Base-by-base conservation (phyloP, 805 yeast genomes). In the Cyberlindnera suaveolens region DNA sequence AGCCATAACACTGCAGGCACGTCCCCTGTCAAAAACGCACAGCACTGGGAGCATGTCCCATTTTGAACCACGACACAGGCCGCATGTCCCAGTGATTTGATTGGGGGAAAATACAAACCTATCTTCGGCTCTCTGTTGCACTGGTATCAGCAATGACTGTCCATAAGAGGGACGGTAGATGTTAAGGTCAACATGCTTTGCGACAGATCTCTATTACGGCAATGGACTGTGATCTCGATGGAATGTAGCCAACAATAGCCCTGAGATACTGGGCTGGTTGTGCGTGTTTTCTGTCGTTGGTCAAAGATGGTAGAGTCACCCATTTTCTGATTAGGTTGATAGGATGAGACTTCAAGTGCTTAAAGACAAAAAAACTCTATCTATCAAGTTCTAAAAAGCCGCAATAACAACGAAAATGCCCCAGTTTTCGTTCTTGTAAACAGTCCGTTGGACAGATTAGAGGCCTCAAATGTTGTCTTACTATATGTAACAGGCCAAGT, bases 371-470 rank as follows among this genome's bases (percentile, higher is more conserved):
- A 11, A 49, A 36, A 29, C 31, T 39, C 42, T 45, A 46, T 48
- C 47, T 18, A 47, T n/a, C 29, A 53, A 29, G 42, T 55, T 56
- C 48, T 49, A 50, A 14, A 74, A 17, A 1, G 69, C 67, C 4
- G 75, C 67, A 19, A 70, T 26, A 1, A 77, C 35, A 42, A 75
- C 51, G 34, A 61, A 66, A 26, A 74, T 65, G 3, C 80, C 72
- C 17, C 61, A 61, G 42, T 66, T 67, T 6, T 57, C 38, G 46
- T 68, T 71, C 14, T 58, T 54, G 39, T 46, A 67, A 54, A 73
- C 61, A 31, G 49, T 43, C 18, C 49, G 34, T 52, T 48, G 9
- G 68, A 55, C 3, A 30, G 17, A 44, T 53, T 63, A 15, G 57
- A 52, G 13, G 52, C 49, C 2, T 36, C n/a, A 48, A 64, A 66